Evolutionary conservation across 2,329 filamentous ascomycete genomes (phyloP), one percentile per base, ranked within the genome.

Genomic region (Didymella segeticola): DNA sequence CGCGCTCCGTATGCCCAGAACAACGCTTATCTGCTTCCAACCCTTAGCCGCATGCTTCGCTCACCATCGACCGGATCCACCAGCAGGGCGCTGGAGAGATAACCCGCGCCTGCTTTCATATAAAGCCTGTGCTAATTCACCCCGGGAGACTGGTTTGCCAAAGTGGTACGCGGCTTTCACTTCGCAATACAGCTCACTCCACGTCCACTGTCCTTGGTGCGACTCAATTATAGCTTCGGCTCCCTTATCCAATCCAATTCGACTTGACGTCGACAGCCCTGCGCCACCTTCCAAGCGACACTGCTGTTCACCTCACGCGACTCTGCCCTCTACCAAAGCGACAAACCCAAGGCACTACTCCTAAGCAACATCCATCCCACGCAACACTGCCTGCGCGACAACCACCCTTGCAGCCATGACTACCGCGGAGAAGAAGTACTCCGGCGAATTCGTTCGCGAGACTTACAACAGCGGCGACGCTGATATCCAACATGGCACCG

Each of bases 341-440:
- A 58, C 48, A 38, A 39, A n/a, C 43, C 46, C 19, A 36, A 36
- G 19, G 17, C 1, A 36, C 19, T 17, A 36, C 9, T 23, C 56
- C 47, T 17, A 51, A 51, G 56, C 57, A 38, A 42, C 48, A 42
- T 26, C 23, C 36, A 5, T 45, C 45, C 41, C 34, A 39, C 36
- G 55, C 51, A 33, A 50, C 47, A 58, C 58, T 58, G 53, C 61
- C 64, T 60, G 57, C 30, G 57, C 59, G 50, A 62, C 61, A 58
- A 56, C 14, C 11, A 39, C 54, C 54, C 43, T 45, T 63, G 63
- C 68, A 60, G 64, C 64, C 58, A 72, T 73, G 70, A 60, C 51
- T 45, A 50, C 60, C 33, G 47, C 65, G 53, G 61, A 66, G 42
- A 71, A 71, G 46, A 68, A 72, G 57, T 70, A 72, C 49, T 70